phyloP scores from a whole-genome alignment of 2,329 filamentous ascomycete species.

The Cadophora gregata region DNA sequence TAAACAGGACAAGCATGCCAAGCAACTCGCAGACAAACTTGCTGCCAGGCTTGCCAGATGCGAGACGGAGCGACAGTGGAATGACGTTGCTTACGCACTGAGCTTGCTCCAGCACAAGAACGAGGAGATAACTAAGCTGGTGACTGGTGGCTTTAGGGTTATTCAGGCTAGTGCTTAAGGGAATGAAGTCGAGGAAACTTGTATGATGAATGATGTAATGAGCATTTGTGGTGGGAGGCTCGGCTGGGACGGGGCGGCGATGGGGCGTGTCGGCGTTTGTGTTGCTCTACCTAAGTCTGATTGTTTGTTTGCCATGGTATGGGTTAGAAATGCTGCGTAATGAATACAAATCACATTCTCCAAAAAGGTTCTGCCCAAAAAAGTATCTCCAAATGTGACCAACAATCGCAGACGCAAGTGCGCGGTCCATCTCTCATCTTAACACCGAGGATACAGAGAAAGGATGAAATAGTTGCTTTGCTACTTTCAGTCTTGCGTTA shows the following conservation, averaged over 20 bases:
- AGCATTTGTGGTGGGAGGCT: slow-evolving; percentile 15
- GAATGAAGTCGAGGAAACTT: not conserved
- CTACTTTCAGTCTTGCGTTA: too few species aligned
- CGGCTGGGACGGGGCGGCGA: not conserved
- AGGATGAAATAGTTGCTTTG: too few species aligned
- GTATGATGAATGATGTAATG: slow-evolving; percentile 30
- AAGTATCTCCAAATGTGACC: not conserved
- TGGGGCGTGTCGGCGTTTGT: slow-evolving; percentile 15
- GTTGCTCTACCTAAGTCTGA: not conserved
- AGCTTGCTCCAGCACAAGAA: slow-evolving; percentile 92
- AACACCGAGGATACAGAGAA: not conserved
- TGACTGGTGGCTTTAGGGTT: slow-evolving; percentile 78
- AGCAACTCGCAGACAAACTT: slow-evolving; percentile 90
- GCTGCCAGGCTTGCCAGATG: slow-evolving; percentile 84
- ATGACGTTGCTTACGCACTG: slow-evolving; percentile 92
- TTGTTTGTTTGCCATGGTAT: not conserved
- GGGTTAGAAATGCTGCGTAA: not conserved
- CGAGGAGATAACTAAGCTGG: slow-evolving; percentile 81
- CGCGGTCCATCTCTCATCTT: too few species aligned
- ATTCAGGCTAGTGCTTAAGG: slow-evolving; percentile 64
- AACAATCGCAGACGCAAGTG: not conserved
- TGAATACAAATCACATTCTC: not conserved
- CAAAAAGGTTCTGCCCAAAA: not conserved
- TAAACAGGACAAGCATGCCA: slow-evolving; percentile 90
- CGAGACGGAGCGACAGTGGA: slow-evolving; percentile 95